Evolutionary conservation across 495 filamentous ascomycete species (phyloP).

Genomic region (Aspergillus cavernicola): DNA sequence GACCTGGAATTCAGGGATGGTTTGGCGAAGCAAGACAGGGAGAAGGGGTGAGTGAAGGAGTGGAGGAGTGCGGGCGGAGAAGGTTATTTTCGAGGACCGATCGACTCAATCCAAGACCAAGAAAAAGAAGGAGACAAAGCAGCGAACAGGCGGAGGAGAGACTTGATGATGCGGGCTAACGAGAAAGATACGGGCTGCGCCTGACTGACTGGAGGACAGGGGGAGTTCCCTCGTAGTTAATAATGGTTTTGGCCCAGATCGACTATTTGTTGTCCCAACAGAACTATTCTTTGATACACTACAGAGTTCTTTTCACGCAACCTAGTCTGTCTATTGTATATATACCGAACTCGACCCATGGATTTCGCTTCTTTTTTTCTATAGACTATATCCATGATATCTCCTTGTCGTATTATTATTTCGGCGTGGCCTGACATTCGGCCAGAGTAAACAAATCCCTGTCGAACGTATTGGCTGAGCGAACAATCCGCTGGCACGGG

Average conservation of each 20-base stretch:
- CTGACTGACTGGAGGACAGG: no score
- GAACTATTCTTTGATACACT: background rate
- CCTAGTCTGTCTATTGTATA: background rate
- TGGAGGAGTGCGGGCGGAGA: conserved; percentile 4
- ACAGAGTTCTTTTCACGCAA: background rate
- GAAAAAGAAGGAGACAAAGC: conserved; percentile 7
- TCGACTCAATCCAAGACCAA: conserved; percentile 3
- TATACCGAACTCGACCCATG: no score
- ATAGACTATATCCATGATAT: no score
- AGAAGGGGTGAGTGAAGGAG: conserved; percentile 13
- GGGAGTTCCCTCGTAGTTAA: conserved; percentile 8
- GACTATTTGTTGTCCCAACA: conserved; percentile 24
- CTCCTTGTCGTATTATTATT: background rate
- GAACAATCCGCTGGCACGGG: conserved; percentile 6
- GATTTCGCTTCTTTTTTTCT: no score
- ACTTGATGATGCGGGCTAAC: conserved; percentile 11
- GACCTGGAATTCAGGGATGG: conserved; percentile 9
- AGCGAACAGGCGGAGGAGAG: background rate
- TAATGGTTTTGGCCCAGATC: conserved; percentile 15
- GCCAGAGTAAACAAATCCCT: conserved; percentile 20
- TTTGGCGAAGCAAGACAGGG: conserved; percentile 12
- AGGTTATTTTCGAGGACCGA: background rate
- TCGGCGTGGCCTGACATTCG: conserved; percentile 5
- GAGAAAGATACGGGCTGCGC: conserved; percentile 21
- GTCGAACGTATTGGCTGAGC: conserved; percentile 21